These are phyloP conservation scores for Thermothielavioides terrestris DNA, from an alignment of 495 filamentous ascomycete species.

Conservation along the genomic window DNA sequence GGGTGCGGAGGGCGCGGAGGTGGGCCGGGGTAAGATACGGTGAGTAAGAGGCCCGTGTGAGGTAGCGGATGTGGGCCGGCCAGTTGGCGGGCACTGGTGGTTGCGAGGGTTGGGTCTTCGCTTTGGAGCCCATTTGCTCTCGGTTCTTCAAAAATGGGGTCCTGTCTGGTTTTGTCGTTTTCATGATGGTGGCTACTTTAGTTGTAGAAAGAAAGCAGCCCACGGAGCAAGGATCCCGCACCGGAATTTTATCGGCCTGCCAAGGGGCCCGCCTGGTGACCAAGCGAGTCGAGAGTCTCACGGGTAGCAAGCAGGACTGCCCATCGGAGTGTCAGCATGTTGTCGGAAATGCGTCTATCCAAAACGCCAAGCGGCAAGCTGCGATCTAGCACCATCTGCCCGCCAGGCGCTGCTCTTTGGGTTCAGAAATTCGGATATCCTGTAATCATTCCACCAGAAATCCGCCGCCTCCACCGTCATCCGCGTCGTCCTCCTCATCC, in stretches of 20 bases:
- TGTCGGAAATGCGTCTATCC: too few species aligned
- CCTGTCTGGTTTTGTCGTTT: background rate
- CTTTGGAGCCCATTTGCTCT: background rate
- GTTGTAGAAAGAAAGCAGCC: background rate
- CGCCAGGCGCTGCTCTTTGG: too few species aligned
- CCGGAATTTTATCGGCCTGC: background rate
- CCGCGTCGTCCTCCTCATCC: slow-evolving; percentile 17
- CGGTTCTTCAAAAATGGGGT: background rate
- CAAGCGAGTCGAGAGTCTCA: too few species aligned
- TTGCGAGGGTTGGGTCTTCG: slow-evolving; percentile 3
- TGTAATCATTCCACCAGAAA: slow-evolving; percentile 26
- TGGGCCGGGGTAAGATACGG: slow-evolving; percentile 33
- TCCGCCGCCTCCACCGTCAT: slow-evolving; percentile 30
- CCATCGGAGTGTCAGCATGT: too few species aligned
- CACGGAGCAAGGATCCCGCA: background rate
- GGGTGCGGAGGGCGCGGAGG: slow-evolving; percentile 27
- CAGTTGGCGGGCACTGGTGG: slow-evolving; percentile 44
- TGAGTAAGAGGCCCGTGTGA: slow-evolving; percentile 44
- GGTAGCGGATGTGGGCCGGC: slow-evolving; percentile 47
- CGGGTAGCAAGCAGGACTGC: too few species aligned
- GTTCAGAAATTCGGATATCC: too few species aligned
- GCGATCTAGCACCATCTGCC: too few species aligned
- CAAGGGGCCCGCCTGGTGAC: background rate
- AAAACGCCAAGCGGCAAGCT: too few species aligned
- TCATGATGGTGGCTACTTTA: background rate